phyloP scores from a whole-genome alignment of 495 filamentous ascomycete genomes.

The Evernia prunastri region DNA sequence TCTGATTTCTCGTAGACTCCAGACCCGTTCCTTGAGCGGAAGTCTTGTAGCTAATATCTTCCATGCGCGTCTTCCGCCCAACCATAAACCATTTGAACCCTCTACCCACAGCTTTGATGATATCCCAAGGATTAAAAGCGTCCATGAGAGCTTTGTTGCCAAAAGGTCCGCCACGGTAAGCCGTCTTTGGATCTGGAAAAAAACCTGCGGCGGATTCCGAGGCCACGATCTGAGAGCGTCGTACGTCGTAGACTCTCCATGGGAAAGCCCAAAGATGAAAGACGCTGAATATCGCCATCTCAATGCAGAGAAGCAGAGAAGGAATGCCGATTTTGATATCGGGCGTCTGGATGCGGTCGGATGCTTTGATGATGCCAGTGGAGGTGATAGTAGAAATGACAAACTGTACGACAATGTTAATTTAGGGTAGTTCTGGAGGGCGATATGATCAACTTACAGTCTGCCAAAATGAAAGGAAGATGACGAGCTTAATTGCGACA shows the following conservation, averaged over 20 bases:
- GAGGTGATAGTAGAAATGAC: conserved; percentile 65
- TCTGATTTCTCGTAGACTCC: conserved; percentile 20
- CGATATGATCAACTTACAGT: conserved; percentile 37
- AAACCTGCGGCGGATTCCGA: conserved; percentile 43
- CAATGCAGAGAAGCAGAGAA: conserved; percentile 69
- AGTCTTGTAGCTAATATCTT: conserved; percentile 46
- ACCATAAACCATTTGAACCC: conserved; percentile 77
- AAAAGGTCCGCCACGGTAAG: conserved; percentile 55
- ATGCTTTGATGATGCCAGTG: conserved; percentile 53
- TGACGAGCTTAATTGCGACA: conserved; percentile 83
- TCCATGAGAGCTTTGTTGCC: conserved; percentile 60
- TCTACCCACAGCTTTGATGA: conserved; percentile 69
- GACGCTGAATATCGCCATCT: conserved; percentile 78
- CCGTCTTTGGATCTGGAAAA: conserved; percentile 42
- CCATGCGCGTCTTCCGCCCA: conserved; percentile 51
- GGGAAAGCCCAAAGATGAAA: conserved; percentile 82
- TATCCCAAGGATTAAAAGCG: conserved; percentile 78
- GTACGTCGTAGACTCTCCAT: conserved; percentile 56
- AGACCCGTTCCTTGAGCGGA: conserved; percentile 17
- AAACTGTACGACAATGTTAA: conserved; percentile 35
- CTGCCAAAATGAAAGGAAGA: conserved; percentile 95
- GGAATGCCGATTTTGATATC: conserved; percentile 81
- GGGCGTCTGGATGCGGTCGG: conserved; percentile 53
- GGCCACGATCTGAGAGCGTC: conserved; percentile 29
- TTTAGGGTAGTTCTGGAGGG: not conserved